Conservation (phyloP, 2,329 filamentous ascomycete genomes). For the Venturiaceae sp. region DNA sequence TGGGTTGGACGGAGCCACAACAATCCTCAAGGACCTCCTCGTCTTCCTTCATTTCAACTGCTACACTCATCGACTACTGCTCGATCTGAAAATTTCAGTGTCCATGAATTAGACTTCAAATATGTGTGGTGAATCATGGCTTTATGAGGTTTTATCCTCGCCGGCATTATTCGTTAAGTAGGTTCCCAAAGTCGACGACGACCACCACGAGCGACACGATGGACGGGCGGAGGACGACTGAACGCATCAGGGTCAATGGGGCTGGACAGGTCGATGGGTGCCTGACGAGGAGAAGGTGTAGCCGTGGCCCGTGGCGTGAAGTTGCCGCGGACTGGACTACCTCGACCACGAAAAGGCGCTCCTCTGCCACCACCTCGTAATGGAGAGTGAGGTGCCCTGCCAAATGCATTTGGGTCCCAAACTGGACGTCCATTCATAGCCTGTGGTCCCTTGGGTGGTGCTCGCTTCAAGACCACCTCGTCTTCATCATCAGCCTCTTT, state of each 20-base stretch:
- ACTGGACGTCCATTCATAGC: constrained; percentile 22
- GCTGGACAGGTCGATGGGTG: constrained; percentile 19
- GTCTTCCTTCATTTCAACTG: not conserved
- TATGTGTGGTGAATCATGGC: not conserved
- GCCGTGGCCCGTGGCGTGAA: constrained; percentile 10
- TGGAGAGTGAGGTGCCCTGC: constrained; percentile 20
- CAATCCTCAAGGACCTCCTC: not conserved
- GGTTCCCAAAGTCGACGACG: constrained; percentile 30
- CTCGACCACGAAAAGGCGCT: constrained; percentile 18
- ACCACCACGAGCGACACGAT: constrained; percentile 21
- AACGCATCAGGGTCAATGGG: constrained; percentile 31
- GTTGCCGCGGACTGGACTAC: constrained; percentile 15
- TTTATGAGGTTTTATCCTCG: constrained; percentile 1
- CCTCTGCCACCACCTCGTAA: constrained; percentile 16
- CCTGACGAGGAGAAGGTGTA: not conserved
- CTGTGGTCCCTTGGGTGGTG: constrained; percentile 22
- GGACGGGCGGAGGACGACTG: constrained; percentile 21
- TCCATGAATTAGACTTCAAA: not conserved
- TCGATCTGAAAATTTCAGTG: not conserved
- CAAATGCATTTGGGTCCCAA: constrained; percentile 39
- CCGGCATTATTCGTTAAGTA: constrained; percentile 15
- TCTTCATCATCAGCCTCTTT: constrained; percentile 21
- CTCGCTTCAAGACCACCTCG: constrained; percentile 27
- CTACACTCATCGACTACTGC: not conserved
- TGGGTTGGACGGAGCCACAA: not conserved